phyloP scores from a whole-genome alignment of 2,329 filamentous ascomycete species.

The Aspergillus phoenicis region DNA sequence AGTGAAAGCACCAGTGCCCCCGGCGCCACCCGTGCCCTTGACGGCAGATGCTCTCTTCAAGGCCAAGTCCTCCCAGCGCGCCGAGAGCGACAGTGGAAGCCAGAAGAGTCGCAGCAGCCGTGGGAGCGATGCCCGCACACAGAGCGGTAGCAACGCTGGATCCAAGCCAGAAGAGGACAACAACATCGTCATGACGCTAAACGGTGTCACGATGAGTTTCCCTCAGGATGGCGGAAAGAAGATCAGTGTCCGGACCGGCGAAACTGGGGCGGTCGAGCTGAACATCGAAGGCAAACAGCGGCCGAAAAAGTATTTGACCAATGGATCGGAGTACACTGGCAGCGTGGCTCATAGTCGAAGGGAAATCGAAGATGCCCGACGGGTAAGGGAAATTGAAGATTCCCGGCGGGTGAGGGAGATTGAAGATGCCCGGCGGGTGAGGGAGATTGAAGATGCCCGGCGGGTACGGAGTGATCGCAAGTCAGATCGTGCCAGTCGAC shows the following conservation, averaged over 20 bases:
- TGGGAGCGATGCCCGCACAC: constrained; percentile 40
- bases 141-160: constrained; percentile 35
- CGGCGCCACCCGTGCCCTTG: constrained; percentile 30
- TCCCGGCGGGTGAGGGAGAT: constrained; percentile 32
- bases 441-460: constrained; percentile 36
- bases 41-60: constrained; percentile 40
- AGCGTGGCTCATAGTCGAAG: constrained; percentile 25
- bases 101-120: constrained; percentile 47
- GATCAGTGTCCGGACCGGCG: constrained; percentile 43
- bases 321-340: constrained; percentile 40
- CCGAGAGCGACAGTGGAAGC: constrained; percentile 44
- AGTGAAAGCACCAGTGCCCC: constrained; percentile 21
- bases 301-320: constrained; percentile 41
- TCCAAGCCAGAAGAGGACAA: constrained; percentile 41
- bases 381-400: constrained; percentile 33
- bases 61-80: constrained; percentile 32
- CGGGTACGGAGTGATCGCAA: constrained; percentile 38
- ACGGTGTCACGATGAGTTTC: constrained; percentile 45
- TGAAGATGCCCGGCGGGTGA: constrained; percentile 35
- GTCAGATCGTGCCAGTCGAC: constrained; percentile 41
- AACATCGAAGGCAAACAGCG: constrained; percentile 41
- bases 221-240: constrained; percentile 40
- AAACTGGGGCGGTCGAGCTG: constrained; percentile 41
- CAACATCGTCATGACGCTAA: constrained; percentile 43
- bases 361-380: constrained; percentile 38